Base-by-base conservation (phyloP, 2,329 filamentous ascomycete species). In the Pseudopithomyces maydicus region DNA sequence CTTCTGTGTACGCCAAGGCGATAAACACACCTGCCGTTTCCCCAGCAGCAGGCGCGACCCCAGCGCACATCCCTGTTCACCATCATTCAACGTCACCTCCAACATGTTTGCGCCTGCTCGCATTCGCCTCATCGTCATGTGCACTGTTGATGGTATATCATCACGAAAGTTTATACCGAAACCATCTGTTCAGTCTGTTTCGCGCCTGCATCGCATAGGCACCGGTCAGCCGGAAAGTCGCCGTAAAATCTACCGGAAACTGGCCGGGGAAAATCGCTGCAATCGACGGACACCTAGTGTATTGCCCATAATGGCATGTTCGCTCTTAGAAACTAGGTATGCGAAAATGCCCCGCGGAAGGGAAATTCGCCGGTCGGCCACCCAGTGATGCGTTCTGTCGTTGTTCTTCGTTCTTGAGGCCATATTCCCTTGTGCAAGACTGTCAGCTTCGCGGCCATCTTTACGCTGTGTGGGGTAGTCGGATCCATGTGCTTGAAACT, bases 211-310 rank as follows among this genome's bases (percentile, higher is more conserved):
- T 8, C 14, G 17, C 7, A 2, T 41, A 19, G 38, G n/a, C 15
- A 5, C 38, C 38, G n/a, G 38, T 15, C 38, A 17, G n/a, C 8
- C 32, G 45, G 45, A 36, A 35, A 36, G 32, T 23, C 32, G 45
- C 45, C 32, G 32, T 22, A 33, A 47, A 33, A 32, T 33, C n/a
- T 46, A 47, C 45, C 45, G 45, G 45, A 47, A 47, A 36, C 45
- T 47, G 32, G 17, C 45, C 45, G 45, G 45, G 45, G 44, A 36
- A 47, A 47, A 47, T 47, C 12, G 45, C 45, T 47, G 23, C 32
- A 36, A 36, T 47, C 45, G n/a, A 47, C 45, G 32, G 32, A 12
- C 4, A 15, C 22, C 32, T 22, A 17, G 19, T 11, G 1, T 14
- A 23, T 36, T 47, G 20, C 45, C 45, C 20, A 36, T 19, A 22